These are phyloP conservation scores for Madurella mycetomatis DNA, from an alignment of 2,329 filamentous ascomycete genomes.

Conservation along the genomic window DNA sequence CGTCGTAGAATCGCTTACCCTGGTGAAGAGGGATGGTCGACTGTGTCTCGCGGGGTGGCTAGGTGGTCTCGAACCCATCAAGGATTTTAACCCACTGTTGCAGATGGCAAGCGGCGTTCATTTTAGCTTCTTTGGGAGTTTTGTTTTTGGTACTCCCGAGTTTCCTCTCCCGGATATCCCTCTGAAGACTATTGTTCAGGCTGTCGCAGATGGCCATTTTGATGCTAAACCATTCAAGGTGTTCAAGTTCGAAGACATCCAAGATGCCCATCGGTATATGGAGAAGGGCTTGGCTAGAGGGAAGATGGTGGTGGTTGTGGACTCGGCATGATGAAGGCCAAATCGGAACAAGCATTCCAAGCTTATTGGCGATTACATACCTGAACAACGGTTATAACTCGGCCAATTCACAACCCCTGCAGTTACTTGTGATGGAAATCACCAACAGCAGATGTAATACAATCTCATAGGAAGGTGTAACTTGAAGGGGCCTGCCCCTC, in stretches of 20 bases:
- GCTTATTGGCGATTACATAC: no score
- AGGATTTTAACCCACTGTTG: constrained; percentile 40
- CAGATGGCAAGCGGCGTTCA: constrained; percentile 44
- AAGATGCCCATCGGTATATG: constrained; percentile 31
- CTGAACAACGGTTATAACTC: no score
- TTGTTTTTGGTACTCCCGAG: constrained; percentile 32
- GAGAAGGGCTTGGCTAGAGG: constrained; percentile 32
- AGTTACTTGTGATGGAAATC: no score
- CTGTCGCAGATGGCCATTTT: constrained; percentile 33
- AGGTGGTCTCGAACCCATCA: constrained; percentile 37
- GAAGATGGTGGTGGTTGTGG: constrained; percentile 32
- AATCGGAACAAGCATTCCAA: no score
- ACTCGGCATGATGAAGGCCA: background rate
- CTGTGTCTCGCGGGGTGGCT: constrained; percentile 38
- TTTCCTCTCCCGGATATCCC: constrained; percentile 38
- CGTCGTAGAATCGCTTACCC: constrained; percentile 35
- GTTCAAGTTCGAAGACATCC: constrained; percentile 33
- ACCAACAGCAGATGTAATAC: no score
- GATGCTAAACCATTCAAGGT: constrained; percentile 33
- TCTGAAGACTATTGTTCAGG: constrained; percentile 35
- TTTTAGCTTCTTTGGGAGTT: constrained; percentile 42
- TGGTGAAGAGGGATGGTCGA: constrained; percentile 33
- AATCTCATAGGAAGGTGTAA: no score
- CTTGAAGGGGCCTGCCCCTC: no score
- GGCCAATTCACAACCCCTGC: no score